Base-by-base conservation (phyloP, 106 monocot genomes). In the Alisma plantagoaquatica region DNA sequence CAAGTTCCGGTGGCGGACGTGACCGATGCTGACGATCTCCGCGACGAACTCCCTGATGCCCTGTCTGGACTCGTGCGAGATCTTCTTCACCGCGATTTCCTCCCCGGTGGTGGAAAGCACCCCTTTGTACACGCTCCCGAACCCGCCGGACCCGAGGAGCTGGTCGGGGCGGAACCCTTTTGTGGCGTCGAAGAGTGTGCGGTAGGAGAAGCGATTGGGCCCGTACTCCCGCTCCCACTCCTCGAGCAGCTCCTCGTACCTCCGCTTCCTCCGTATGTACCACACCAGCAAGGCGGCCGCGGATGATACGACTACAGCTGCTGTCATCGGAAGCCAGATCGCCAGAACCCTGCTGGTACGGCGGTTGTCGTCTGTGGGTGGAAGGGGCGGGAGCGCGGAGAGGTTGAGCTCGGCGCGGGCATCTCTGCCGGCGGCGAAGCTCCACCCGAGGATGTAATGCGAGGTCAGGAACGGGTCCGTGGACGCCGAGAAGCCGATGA, bases 21-120 rank as follows among this genome's bases (percentile, higher is more conserved):
- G 51, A 27, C 51, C n/a, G n/a, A n/a, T n/a, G n/a, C n/a, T n/a
- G n/a, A n/a, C n/a, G n/a, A n/a, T n/a, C n/a, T n/a, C n/a, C n/a
- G n/a, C n/a, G n/a, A n/a, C n/a, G n/a, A n/a, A n/a, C 51, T 51
- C 51, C 51, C 28, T 51, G 26, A 51, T 51, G 14, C 51, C 51
- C 24, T 51, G 51, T 22, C 2, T 10, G 14, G 46, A 47, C 9
- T 47, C 46, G 46, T 47, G 46, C 15, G 46, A 47, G 0, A 47
- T 18, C 46, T 22, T 47, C 46, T 47, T 47, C 46, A 47, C 46
- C 15, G 46, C 46, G 15, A 47, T 18, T 3, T 47, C 51, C 51
- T 52, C 27, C 29, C 27, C 29, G 17, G 51, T 27, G 27, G 1
- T 28, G 16, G n/a, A n/a, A n/a, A n/a, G n/a, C n/a, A n/a, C n/a